Base-by-base conservation (phyloP, 306 rosid species). In the Quercus aquifolioides region DNA sequence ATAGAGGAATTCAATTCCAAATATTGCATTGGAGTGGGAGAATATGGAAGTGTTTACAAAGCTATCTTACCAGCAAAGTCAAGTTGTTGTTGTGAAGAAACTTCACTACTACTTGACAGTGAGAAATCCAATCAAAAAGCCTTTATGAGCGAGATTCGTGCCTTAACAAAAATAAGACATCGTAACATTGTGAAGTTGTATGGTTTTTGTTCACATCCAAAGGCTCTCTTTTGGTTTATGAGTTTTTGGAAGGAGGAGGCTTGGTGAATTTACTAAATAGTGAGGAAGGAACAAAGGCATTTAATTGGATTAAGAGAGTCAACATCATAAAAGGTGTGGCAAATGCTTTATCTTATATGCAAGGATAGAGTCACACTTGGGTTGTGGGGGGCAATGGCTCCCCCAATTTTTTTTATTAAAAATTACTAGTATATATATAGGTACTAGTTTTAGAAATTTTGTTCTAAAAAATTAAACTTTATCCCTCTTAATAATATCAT, bases 131-230 rank as follows among this genome's bases (percentile, higher is more conserved):
- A 30, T 12, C 38, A 43, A 9, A 51, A 67, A 60, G 83, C 74
- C 5, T 83, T 83, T 15, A 4, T 56, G 33, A 78, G 78, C 12
- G 77, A 83, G 58, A 68, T 83, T 57, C 15, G 56, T 19, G 83
- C 73, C 14, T 23, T 55, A 17, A 30, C 54, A 11, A 57, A 82
- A 74, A 43, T 67, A 72, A 63, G 79, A 67, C 82, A 82, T 41
- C 56, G 58, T 55, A 82, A 82, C 64, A 82, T 82, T 38, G 71
- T 73, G 15, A 82, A 68, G 31, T 41, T 82, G 12, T 23, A 25
- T 31, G 76, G 82, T 0, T 73, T 82, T 52, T 82, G 82, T 51
- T 78, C 71, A 5, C 77, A 57, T 49, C 33, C 4, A 21, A 25
- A 13, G 0, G 69, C 75, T 73, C 80, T 0, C 74, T 78, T 74